phyloP scores from a whole-genome alignment of 2,329 filamentous ascomycete genomes.

The Trichoderma sp. region DNA sequence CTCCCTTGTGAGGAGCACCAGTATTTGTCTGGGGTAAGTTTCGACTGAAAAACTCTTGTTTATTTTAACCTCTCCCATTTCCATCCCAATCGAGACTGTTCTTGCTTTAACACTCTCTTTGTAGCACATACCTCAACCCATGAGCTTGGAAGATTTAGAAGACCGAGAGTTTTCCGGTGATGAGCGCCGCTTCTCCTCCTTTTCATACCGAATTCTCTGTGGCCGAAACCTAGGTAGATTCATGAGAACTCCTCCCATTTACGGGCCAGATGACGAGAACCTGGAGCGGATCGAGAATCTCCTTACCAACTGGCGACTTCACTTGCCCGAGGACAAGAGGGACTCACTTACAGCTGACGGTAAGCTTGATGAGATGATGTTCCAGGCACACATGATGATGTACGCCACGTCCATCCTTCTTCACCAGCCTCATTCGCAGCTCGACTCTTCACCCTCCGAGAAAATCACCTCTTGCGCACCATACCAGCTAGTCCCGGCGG shows the following conservation, averaged over 20 bases:
- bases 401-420: slow-evolving; percentile 68
- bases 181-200: slow-evolving; percentile 74
- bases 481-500: slow-evolving; percentile 50
- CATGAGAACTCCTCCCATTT: slow-evolving; percentile 55
- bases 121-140: slow-evolving; percentile 57
- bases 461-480: slow-evolving; percentile 66
- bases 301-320: slow-evolving; percentile 72
- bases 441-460: slow-evolving; percentile 60
- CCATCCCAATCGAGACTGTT: background rate
- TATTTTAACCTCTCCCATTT: background rate
- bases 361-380: slow-evolving; percentile 82
- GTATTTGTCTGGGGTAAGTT: slow-evolving; percentile 57
- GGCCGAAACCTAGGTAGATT: slow-evolving; percentile 75
- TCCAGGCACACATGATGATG: slow-evolving; percentile 82
- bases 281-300: slow-evolving; percentile 51
- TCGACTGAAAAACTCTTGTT: background rate
- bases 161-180: slow-evolving; percentile 70
- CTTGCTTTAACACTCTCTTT: background rate
- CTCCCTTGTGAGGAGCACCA: slow-evolving; percentile 83
- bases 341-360: slow-evolving; percentile 68
- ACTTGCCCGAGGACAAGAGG: slow-evolving; percentile 70
- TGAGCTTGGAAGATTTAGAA: slow-evolving; percentile 72
- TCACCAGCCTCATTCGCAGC: slow-evolving; percentile 75
- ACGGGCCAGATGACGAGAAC: slow-evolving; percentile 54
- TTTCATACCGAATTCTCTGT: slow-evolving; percentile 79